Percentiles rank a stretch among this genome's conserved stretches.
These are phyloP conservation scores for Murraya paniculata DNA, from an alignment of 345 rosid genomes.

Conservation along the genomic window DNA sequence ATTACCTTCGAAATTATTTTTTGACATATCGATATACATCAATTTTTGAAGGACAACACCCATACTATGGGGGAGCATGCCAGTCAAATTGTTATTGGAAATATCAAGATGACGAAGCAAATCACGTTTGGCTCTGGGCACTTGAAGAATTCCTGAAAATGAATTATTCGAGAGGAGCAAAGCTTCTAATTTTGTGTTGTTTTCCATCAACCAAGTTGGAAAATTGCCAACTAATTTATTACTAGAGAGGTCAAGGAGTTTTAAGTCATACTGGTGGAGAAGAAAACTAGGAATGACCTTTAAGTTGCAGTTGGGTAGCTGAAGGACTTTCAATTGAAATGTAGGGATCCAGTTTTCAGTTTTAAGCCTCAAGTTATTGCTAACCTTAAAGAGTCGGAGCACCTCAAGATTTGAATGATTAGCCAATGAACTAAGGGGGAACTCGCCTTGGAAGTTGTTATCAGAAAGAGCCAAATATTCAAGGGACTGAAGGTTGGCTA, in stretches of 20 bases:
- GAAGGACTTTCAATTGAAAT: not conserved
- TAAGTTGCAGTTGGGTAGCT: not conserved
- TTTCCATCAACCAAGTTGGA: not conserved
- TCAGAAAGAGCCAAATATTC: not conserved
- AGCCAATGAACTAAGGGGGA: not conserved
- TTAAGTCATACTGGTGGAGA: not conserved
- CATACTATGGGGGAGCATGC: not conserved
- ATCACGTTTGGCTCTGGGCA: not conserved
- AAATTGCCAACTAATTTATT: not conserved
- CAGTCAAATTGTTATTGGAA: not conserved
- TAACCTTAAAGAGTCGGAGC: not conserved
- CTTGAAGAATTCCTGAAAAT: not conserved
- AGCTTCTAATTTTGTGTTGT: not conserved
- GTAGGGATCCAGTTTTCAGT: not conserved
- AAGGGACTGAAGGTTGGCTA: not conserved
- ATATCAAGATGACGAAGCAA: not conserved
- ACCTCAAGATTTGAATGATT: not conserved
- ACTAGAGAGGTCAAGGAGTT: not conserved
- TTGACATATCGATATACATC: accelerated
- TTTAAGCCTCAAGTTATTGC: not conserved
- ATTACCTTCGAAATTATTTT: not conserved
- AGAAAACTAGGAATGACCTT: not conserved
- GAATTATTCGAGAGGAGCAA: not conserved
- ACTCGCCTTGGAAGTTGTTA: not conserved
- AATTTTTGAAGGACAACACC: not conserved